phyloP scores from a whole-genome alignment of 768 basidiomycete genomes.

The Agrocybe chaxingu region DNA sequence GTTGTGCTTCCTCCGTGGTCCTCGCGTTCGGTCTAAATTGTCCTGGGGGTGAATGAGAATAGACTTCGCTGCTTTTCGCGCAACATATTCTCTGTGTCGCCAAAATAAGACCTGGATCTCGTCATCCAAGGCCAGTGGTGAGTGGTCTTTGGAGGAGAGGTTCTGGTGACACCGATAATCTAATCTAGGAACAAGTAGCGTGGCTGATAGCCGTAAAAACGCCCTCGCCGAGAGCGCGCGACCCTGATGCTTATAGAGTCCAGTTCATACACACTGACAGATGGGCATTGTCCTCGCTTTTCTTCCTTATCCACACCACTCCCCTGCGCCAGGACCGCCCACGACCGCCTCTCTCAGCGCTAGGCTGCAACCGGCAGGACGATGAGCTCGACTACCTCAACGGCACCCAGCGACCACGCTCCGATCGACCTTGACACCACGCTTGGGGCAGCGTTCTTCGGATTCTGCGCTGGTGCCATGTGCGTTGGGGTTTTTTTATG shows the following conservation, averaged over 20 bases:
- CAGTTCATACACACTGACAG: slow-evolving; percentile 6
- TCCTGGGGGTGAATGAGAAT: no score
- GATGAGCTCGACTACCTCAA: slow-evolving; percentile 15
- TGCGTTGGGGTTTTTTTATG: slow-evolving; percentile 11
- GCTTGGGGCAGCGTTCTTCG: slow-evolving; percentile 26
- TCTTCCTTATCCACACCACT: background rate
- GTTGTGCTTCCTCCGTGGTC: no score
- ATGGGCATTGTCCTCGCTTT: slow-evolving; percentile 9
- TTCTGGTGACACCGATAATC: background rate
- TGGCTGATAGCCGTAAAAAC: background rate
- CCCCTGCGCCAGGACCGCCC: slow-evolving; percentile 6
- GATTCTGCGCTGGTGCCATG: slow-evolving; percentile 27
- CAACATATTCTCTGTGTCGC: no score
- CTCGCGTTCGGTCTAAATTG: no score
- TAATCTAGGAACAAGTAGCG: slow-evolving; percentile 2
- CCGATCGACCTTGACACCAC: slow-evolving; percentile 16
- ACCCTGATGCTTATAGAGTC: slow-evolving; percentile 5
- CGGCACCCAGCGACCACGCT: background rate
- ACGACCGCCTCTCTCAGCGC: slow-evolving; percentile 10
- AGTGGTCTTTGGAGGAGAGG: no score
- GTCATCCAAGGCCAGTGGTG: no score
- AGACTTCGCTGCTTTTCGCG: no score
- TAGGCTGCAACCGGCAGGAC: slow-evolving; percentile 15
- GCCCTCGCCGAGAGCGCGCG: background rate
- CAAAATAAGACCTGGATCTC: no score